A percentile compares a stretch with the other conserved stretches of the same genome.
Evolutionary conservation across 257 asterid genomes (phyloP).

Genomic region (Ballota nigra): DNA sequence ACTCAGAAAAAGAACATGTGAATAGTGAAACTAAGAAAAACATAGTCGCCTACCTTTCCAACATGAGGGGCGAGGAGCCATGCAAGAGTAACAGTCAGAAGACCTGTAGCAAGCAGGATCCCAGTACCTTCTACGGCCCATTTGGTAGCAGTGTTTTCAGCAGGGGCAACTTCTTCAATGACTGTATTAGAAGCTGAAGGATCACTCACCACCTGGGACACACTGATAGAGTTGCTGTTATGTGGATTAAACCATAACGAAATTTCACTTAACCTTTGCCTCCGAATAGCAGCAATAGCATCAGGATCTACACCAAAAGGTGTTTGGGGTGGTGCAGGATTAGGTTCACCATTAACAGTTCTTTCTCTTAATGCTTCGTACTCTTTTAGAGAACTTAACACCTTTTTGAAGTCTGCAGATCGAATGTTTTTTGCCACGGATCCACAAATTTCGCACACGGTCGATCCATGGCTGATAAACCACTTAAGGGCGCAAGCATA

Average conservation of each 20-base stretch:
- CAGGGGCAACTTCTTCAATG: conserved; percentile 51
- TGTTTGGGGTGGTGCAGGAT: conserved; percentile 44
- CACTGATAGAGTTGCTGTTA: conserved; percentile 39
- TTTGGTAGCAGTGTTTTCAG: conserved; percentile 66
- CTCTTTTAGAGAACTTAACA: conserved; percentile 65
- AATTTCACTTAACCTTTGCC: conserved; percentile 88
- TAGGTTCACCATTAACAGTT: conserved; percentile 73
- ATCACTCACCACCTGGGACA: conserved; percentile 53
- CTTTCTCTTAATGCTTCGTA: conserved; percentile 65
- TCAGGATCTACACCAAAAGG: conserved; percentile 77
- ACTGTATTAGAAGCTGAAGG: conserved; percentile 49
- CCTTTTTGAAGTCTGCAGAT: conserved; percentile 59
- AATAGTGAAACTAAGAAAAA: not conserved
- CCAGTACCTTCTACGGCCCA: conserved; percentile 94
- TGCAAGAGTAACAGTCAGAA: conserved; percentile 83
- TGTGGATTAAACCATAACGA: conserved; percentile 84
- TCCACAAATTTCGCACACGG: conserved; percentile 84
- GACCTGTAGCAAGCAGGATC: conserved; percentile 85
- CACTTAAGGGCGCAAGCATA: conserved; percentile 93
- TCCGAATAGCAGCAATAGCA: conserved; percentile 89
- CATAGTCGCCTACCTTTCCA: conserved; percentile 62
- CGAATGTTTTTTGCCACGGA: conserved; percentile 56
- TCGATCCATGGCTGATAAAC: conserved; percentile 92
- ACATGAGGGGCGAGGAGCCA: conserved; percentile 95
- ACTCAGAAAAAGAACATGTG: not conserved